Evolutionary conservation across 1,139 yeast genomes (phyloP).

Genomic region (Sugiyamaella grinbergsii): DNA sequence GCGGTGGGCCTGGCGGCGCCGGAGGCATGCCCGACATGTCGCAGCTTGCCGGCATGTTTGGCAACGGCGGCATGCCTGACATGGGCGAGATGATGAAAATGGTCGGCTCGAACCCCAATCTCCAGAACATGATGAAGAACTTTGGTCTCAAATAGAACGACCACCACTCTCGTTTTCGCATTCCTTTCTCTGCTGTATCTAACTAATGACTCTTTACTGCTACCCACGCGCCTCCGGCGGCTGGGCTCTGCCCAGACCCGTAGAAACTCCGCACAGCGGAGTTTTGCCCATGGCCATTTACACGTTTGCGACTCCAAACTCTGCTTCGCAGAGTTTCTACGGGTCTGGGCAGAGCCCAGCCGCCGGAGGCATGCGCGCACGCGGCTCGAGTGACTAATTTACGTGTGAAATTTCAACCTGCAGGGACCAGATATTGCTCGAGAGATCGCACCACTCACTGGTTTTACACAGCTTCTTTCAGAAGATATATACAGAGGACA

Average conservation of each 20-base stretch:
- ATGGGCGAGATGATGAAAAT: conserved; percentile 55
- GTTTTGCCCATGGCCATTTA: neutral
- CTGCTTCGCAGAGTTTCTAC: neutral
- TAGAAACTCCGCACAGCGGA: neutral
- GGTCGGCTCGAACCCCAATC: conserved; percentile 66
- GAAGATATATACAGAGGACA: no score
- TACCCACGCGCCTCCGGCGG: neutral
- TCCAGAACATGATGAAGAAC: conserved; percentile 80
- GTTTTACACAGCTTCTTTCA: no score
- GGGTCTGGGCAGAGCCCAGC: neutral
- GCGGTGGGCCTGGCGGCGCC: conserved; percentile 39
- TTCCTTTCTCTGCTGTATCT: neutral
- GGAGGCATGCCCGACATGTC: conserved; percentile 45
- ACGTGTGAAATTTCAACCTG: no score
- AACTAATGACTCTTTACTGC: conserved; percentile 2
- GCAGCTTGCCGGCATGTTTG: conserved; percentile 38
- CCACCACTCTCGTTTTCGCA: neutral
- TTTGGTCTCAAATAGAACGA: conserved; percentile 54
- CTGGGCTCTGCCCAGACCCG: neutral
- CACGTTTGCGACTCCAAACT: neutral
- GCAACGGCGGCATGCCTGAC: conserved; percentile 58
- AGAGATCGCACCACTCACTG: no score
- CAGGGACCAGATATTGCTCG: no score
- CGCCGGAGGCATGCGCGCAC: neutral
- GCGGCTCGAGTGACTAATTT: neutral